Evolutionary conservation across 2,329 filamentous ascomycete genomes (phyloP).

Genomic region (Ophioceras dolichostomum): DNA sequence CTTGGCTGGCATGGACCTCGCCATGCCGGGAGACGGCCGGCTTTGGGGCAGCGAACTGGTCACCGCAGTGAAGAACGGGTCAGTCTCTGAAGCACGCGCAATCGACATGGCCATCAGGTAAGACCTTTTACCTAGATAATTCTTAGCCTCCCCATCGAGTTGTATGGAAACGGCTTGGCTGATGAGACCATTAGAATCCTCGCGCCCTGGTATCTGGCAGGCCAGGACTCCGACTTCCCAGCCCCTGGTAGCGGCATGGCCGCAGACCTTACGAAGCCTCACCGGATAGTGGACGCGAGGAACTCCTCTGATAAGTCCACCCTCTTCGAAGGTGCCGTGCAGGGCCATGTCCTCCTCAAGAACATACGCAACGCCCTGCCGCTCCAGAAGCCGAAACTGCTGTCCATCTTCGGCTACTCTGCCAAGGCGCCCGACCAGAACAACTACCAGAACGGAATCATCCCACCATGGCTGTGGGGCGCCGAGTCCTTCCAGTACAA

Average conservation of each 20-base stretch:
- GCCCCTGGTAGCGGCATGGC: conserved; percentile 39
- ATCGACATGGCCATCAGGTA: conserved; percentile 15
- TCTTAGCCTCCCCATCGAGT: too few relatives aligned
- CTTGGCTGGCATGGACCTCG: conserved; percentile 58
- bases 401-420: conserved; percentile 54
- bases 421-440: conserved; percentile 31
- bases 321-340: conserved; percentile 43
- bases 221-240: conserved; percentile 35
- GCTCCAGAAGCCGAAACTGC: conserved; percentile 31
- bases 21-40: conserved; percentile 41
- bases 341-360: conserved; percentile 54
- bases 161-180: too few relatives aligned
- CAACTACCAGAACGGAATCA: conserved; percentile 20
- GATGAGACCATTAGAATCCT: too few relatives aligned
- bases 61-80: conserved; percentile 46
- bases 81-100: conserved; percentile 39
- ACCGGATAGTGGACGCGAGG: conserved; percentile 40
- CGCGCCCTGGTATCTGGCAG: conserved; percentile 43
- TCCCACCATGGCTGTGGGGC: conserved; percentile 25
- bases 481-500: conserved; percentile 16
- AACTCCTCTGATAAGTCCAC: conserved; percentile 28
- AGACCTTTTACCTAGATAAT: conserved; percentile 5
- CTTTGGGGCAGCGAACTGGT: conserved; percentile 42
- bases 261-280: conserved; percentile 31
- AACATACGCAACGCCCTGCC: conserved; percentile 44